phyloP scores from a whole-genome alignment of 805 yeast species.

The Starmerella kuoi region DNA sequence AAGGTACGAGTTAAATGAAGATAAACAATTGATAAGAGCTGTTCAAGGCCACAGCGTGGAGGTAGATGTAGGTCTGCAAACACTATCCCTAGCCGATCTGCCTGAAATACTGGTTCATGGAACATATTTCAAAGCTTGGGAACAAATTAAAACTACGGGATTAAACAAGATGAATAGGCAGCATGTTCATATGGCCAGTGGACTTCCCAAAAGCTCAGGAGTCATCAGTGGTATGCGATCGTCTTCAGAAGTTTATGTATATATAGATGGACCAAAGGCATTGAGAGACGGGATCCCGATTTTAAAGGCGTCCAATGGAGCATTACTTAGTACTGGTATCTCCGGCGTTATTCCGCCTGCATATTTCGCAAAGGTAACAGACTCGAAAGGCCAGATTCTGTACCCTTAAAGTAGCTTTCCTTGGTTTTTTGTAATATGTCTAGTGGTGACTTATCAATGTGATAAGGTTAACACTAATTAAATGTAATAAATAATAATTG shows the following conservation, averaged over 20 bases:
- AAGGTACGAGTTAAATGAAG: slow-evolving; percentile 43
- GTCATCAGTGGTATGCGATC: slow-evolving; percentile 66
- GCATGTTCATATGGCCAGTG: slow-evolving; percentile 76
- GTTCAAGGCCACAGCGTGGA: slow-evolving; percentile 81
- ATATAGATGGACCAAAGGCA: slow-evolving; percentile 44
- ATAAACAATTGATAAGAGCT: slow-evolving; percentile 50
- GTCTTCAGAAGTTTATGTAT: slow-evolving; percentile 46
- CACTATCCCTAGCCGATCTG: slow-evolving; percentile 31
- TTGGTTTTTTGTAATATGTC: no score
- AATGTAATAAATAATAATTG: no score
- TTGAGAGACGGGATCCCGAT: slow-evolving; percentile 38
- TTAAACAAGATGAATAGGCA: slow-evolving; percentile 59
- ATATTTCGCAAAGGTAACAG: slow-evolving; percentile 35
- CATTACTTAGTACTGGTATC: slow-evolving; percentile 55
- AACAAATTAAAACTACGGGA: slow-evolving; percentile 42
- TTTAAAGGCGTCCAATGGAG: slow-evolving; percentile 60
- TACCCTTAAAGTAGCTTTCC: background rate
- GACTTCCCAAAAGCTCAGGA: slow-evolving; percentile 35
- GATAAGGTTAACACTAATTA: no score
- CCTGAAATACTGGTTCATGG: slow-evolving; percentile 68
- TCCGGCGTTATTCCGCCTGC: slow-evolving; percentile 39
- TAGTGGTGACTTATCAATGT: no score
- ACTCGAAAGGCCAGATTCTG: slow-evolving; percentile 15
- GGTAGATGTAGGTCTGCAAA: slow-evolving; percentile 34
- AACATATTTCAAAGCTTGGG: slow-evolving; percentile 43